Conservation (phyloP, 306 rosid genomes). For the Cercis canadensis region DNA sequence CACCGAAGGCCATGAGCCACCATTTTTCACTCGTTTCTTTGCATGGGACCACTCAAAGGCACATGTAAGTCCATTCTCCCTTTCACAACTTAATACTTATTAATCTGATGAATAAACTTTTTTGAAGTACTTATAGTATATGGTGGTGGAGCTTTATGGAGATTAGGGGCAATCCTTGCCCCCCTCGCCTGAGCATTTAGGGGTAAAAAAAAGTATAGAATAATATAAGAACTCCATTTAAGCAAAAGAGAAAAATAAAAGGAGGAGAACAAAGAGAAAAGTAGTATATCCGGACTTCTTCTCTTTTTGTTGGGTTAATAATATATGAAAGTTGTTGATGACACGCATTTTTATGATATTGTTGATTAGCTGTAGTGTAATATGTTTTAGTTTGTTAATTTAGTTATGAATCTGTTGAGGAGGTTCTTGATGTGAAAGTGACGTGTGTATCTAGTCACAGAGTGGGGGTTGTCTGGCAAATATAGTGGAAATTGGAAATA, state of each 20-base stretch:
- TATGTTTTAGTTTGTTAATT: background rate
- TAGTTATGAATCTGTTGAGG: background rate
- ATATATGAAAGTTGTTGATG: too few species aligned
- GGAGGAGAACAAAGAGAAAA: too few species aligned
- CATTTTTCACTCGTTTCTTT: conserved; percentile 84
- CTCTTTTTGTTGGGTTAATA: too few species aligned
- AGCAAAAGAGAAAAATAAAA: too few species aligned
- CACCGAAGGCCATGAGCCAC: conserved; percentile 84
- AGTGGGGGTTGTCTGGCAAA: too few species aligned
- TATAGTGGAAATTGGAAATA: too few species aligned
- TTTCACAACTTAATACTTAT: conserved; percentile 22
- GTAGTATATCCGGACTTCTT: too few species aligned
- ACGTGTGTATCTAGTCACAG: too few species aligned
- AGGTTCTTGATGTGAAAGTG: too few species aligned
- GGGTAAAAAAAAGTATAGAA: background rate
- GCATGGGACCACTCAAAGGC: conserved; percentile 81
- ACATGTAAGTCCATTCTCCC: conserved; percentile 60
- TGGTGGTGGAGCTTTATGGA: background rate
- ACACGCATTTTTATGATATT: too few species aligned
- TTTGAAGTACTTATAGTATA: background rate
- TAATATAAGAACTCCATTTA: conserved; percentile 2
- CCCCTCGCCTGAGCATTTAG: background rate
- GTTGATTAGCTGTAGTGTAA: background rate
- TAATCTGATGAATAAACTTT: conserved; percentile 14
- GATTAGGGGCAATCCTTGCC: conserved; percentile 9